These are phyloP conservation scores for Hemileccinum rubropunctum DNA, from an alignment of 768 basidiomycete species.

Conservation along the genomic window DNA sequence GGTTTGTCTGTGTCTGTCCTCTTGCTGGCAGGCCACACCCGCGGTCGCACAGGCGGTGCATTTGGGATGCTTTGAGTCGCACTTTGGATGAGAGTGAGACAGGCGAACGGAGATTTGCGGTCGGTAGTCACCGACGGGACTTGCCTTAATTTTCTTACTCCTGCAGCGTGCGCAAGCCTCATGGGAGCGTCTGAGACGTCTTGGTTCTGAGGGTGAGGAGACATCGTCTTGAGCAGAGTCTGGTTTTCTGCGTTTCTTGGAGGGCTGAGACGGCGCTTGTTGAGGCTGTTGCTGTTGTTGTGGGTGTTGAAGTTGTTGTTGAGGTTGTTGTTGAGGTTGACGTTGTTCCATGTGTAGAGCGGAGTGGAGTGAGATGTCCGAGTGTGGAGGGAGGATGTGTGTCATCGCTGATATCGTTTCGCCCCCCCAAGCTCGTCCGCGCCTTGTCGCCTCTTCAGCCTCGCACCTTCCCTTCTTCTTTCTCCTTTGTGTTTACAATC, in stretches of 20 bases:
- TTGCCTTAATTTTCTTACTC: slow-evolving; percentile 94
- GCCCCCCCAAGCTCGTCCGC: slow-evolving; percentile 9
- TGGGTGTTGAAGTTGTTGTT: slow-evolving; percentile 34
- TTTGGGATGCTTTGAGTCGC: slow-evolving; percentile 87
- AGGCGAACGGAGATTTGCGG: slow-evolving; percentile 75
- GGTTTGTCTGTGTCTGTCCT: slow-evolving; percentile 84
- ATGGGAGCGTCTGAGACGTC: slow-evolving; percentile 82
- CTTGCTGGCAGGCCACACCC: slow-evolving; percentile 78
- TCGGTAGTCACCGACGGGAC: slow-evolving; percentile 68
- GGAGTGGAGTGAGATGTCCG: slow-evolving; percentile 53
- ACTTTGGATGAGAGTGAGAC: slow-evolving; percentile 49
- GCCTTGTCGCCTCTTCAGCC: background rate
- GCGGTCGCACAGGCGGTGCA: slow-evolving; percentile 85
- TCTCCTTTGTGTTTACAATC: slow-evolving; percentile 28
- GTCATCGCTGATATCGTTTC: slow-evolving; percentile 40
- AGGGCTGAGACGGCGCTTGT: slow-evolving; percentile 34
- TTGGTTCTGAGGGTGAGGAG: slow-evolving; percentile 61
- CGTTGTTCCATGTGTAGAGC: slow-evolving; percentile 69
- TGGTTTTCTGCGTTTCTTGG: slow-evolving; percentile 60
- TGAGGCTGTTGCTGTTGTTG: slow-evolving; percentile 27
- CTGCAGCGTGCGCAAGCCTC: slow-evolving; percentile 92
- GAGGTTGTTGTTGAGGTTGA: slow-evolving; percentile 45
- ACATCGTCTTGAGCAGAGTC: slow-evolving; percentile 57
- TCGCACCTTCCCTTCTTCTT: background rate
- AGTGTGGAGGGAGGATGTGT: slow-evolving; percentile 47